phyloP scores from a whole-genome alignment of 2,329 filamentous ascomycete species.

The Aspergillus candidus region DNA sequence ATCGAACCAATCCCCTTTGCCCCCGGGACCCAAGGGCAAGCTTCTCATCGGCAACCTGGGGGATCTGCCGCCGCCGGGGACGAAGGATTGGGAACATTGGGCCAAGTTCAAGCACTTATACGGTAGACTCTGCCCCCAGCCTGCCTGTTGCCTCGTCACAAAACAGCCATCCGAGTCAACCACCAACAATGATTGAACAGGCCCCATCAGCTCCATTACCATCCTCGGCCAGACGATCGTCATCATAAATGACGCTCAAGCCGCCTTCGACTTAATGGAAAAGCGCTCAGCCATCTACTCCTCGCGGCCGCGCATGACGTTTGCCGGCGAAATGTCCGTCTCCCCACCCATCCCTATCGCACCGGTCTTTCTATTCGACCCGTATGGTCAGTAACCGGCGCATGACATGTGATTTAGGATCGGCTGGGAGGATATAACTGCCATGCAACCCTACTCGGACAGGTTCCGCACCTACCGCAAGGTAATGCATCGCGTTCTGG shows the following conservation, averaged over 20 bases:
- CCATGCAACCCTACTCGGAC: slow-evolving; percentile 30
- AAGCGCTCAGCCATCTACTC: slow-evolving; percentile 22
- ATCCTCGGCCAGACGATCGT: slow-evolving; percentile 28
- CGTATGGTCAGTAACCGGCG: background rate
- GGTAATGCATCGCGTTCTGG: slow-evolving; percentile 40
- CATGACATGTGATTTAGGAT: slow-evolving; percentile 6
- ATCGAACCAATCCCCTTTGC: slow-evolving; percentile 21
- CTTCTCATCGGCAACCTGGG: slow-evolving; percentile 45
- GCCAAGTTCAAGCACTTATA: slow-evolving; percentile 35
- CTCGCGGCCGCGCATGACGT: slow-evolving; percentile 20
- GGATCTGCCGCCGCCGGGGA: slow-evolving; percentile 39
- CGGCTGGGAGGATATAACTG: slow-evolving; percentile 35
- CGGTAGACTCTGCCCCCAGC: slow-evolving; percentile 12
- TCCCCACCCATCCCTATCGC: background rate
- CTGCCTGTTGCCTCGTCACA: no score
- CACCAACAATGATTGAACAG: slow-evolving; percentile 5
- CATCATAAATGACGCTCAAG: slow-evolving; percentile 26
- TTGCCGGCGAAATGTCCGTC: slow-evolving; percentile 31
- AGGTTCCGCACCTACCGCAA: slow-evolving; percentile 40
- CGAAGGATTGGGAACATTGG: slow-evolving; percentile 37
- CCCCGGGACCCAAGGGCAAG: slow-evolving; percentile 44
- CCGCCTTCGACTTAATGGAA: slow-evolving; percentile 27
- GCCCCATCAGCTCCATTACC: slow-evolving; percentile 29
- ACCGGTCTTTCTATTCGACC: background rate
- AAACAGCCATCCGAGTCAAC: no score